phyloP scores from a whole-genome alignment of 495 filamentous ascomycete species.

The Rostrohypoxylon terebratum region DNA sequence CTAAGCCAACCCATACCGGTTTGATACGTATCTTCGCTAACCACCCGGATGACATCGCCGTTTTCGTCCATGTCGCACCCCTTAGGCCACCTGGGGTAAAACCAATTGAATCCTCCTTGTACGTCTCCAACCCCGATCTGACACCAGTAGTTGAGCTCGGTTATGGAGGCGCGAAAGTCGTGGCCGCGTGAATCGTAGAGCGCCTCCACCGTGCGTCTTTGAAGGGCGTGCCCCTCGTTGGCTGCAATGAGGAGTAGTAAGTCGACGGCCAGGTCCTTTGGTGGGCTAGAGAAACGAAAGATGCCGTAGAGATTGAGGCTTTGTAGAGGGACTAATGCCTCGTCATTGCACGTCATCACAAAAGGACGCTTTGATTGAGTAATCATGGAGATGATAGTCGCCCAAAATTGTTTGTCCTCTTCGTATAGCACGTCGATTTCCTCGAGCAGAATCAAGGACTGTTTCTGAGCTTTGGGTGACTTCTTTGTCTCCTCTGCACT shows the following conservation, averaged over 20 bases:
- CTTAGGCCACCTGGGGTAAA: slow-evolving; percentile 78
- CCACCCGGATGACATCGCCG: slow-evolving; percentile 76
- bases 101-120: slow-evolving; percentile 90
- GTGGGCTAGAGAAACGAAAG: slow-evolving; percentile 79
- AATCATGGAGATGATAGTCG: slow-evolving; percentile 79
- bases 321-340: slow-evolving; percentile 76
- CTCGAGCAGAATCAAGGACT: slow-evolving; percentile 94
- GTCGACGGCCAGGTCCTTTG: slow-evolving; percentile 76
- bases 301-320: slow-evolving; percentile 83
- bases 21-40: slow-evolving; percentile 84
- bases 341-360: slow-evolving; percentile 94
- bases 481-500: slow-evolving; percentile 53
- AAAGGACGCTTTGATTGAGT: slow-evolving; percentile 88
- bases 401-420: slow-evolving; percentile 96
- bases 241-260: slow-evolving; percentile 86
- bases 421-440: slow-evolving; percentile 95
- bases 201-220: slow-evolving; percentile 70
- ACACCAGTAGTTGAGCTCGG: slow-evolving; percentile 94
- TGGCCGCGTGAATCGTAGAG: slow-evolving; percentile 74
- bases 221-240: slow-evolving; percentile 87
- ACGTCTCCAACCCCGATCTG: slow-evolving; percentile 94
- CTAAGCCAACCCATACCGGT: slow-evolving; percentile 81
- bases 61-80: slow-evolving; percentile 74
- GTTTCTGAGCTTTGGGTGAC: slow-evolving; percentile 74
- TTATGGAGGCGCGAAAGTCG: slow-evolving; percentile 86